Evolutionary conservation across 768 basidiomycete species (phyloP), one percentile per base, ranked within the genome.

Genomic region (Naematelia encephala): DNA sequence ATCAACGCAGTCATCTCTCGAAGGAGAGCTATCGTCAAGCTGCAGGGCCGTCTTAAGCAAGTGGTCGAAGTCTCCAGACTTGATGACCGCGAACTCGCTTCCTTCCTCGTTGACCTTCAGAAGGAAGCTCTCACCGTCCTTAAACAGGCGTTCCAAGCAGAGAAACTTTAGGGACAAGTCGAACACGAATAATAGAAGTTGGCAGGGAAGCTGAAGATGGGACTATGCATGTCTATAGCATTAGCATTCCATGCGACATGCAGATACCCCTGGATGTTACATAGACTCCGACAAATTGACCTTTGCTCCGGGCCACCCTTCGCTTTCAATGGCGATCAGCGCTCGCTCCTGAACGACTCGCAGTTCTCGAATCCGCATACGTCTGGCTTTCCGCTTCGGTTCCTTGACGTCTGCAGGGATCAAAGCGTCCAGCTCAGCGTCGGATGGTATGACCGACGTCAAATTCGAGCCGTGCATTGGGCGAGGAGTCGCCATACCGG

Each of bases 341-440:
- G 84, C 82, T 68, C 88, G 86, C 10, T 86, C 86, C 67, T 89
- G 88, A 1, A 99, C 80, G 22, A 98, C 80, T 56, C 87, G 83
- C 57, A 99, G 78, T 76, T 99, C 94, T 56, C 93, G 81, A 23
- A 86, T 87, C 39, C 86, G 82, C 88, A 94, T 91, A 53, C 92
- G 81, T 60, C 81, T 81, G 1, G 83, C 82, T 66, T 81, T 83
- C 59, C 91, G 81, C 66, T 86, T 80, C 2, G 86, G 86, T 50
- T 89, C 82, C 74, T 94, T 91, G 54, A 89, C 87, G 69, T 93
- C 90, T 13, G 88, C 86, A 1, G 80, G 79, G 42, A 79, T 78
- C 65, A 3, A 88, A 80, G 69, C 83, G 78, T 23, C 79, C 74
- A 45, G 46, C 16, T 51, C 43, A 4, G 34, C 49, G 28, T 25